phyloP scores from a whole-genome alignment of 139 green algal genomes.

The Auxenochlorella protothecoides region DNA sequence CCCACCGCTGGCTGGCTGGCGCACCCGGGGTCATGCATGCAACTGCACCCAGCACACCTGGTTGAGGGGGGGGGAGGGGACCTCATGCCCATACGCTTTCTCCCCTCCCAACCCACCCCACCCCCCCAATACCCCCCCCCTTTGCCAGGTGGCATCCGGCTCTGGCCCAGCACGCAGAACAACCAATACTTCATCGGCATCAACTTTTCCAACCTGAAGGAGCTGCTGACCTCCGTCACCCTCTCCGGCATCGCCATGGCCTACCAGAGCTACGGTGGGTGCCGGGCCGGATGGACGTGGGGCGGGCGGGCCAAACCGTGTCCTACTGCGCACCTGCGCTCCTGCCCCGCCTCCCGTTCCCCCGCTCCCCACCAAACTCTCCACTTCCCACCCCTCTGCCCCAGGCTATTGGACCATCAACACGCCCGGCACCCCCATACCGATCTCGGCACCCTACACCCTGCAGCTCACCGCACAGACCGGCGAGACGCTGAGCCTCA shows the following conservation, averaged over 20 bases:
- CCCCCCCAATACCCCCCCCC: too few species aligned
- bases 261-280: not conserved
- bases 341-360: too few species aligned
- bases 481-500: not conserved
- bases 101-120: too few species aligned
- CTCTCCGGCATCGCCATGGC: constrained; percentile 4
- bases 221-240: not conserved
- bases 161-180: constrained; percentile 5
- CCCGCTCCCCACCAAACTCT: too few species aligned
- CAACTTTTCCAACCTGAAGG: constrained; percentile 12
- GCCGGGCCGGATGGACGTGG: not conserved
- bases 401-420: not conserved
- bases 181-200: constrained; percentile 2
- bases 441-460: not conserved
- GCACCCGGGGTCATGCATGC: too few species aligned
- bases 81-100: too few species aligned
- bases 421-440: not conserved
- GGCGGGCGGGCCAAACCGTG: not conserved
- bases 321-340: too few species aligned
- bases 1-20: too few species aligned
- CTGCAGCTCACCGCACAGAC: constrained; percentile 1
- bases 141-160: not conserved
- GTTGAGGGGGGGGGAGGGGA: too few species aligned
- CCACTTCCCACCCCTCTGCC: too few species aligned
- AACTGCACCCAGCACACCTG: too few species aligned